Evolutionary conservation across 1,284 basidiomycete species (phyloP), one percentile per base, ranked within the genome.

Genomic region (Marasmius oreades): DNA sequence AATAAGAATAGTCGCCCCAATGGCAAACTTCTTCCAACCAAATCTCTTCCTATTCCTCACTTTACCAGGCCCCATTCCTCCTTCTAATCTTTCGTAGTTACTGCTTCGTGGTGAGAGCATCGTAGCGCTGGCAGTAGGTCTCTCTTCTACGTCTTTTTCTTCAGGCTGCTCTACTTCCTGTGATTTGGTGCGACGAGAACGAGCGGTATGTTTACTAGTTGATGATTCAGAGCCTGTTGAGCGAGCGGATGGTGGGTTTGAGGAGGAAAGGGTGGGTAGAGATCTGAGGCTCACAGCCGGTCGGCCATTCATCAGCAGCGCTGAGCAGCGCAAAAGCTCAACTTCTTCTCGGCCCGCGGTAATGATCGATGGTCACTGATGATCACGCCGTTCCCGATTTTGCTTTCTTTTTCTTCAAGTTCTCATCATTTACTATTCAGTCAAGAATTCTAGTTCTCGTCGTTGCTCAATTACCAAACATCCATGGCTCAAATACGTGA

Each of bases 21-120:
- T 68, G 1, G 78, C 81, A 55, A 87, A 77, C 71, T 82, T 86
- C 70, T 83, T 88, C 88, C 88, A 90, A n/a, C 67, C 70, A 55
- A 75, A 70, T 5, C 69, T 62, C 45, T 63, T 58, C 58, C 66
- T 71, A 54, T 66, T 69, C 39, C 64, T 59, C 26, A 64, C 57
- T 20, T 76, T 72, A 57, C 69, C 67, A 5, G 78, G 74, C 8
- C 81, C 82, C 69, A 83, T 75, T 11, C 85, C 86, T 43, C 77
- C 74, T 66, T 88, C 86, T 37, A 88, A 75, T 37, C 84, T 77
- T 55, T 87, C 85, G 66, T 86, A 88, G 66, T 78, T 77, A 62
- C 69, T 73, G 62, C 70, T 80, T 34, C 78, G 70, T 2, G 82
- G 76, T 5, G 79, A 77, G 44, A 76, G 47, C 7, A 59, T 59